Conservation (phyloP, 2,329 filamentous ascomycete genomes). For the Myriangium duriaei region DNA sequence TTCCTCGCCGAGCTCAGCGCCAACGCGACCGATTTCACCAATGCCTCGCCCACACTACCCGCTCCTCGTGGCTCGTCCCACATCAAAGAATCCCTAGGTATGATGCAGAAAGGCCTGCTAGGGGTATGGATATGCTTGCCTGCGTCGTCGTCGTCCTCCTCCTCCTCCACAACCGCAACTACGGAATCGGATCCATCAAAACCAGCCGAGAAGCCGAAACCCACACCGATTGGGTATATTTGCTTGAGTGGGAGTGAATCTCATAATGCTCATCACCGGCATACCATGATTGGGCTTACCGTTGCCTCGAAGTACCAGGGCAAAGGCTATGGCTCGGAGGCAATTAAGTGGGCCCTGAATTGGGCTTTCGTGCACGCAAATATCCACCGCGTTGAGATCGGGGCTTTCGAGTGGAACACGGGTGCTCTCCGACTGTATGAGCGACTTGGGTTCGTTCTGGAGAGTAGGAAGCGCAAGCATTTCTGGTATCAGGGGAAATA, state of each 20-base stretch:
- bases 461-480: constrained; percentile 31
- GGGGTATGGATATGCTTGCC: too few relatives aligned
- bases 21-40: too few relatives aligned
- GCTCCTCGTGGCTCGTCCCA: too few relatives aligned
- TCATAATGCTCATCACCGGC: neutral
- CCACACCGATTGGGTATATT: constrained; percentile 24
- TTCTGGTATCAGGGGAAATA: constrained; percentile 33
- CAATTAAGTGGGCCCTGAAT: constrained; percentile 34
- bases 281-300: too few relatives aligned
- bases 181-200: too few relatives aligned
- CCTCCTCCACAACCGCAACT: too few relatives aligned
- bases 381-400: constrained; percentile 33
- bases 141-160: too few relatives aligned
- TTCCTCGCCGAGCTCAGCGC: too few relatives aligned
- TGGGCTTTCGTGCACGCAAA: constrained; percentile 35
- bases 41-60: too few relatives aligned
- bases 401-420: constrained; percentile 31
- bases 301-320: constrained; percentile 28
- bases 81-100: too few relatives aligned
- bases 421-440: constrained; percentile 32
- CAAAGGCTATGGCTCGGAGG: constrained; percentile 35
- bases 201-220: constrained; percentile 8
- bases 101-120: too few relatives aligned
- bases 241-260: neutral
- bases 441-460: constrained; percentile 33